phyloP scores from a whole-genome alignment of 192 early-diverging fungal genomes.

The Gaertneriomyces semiglobifer region DNA sequence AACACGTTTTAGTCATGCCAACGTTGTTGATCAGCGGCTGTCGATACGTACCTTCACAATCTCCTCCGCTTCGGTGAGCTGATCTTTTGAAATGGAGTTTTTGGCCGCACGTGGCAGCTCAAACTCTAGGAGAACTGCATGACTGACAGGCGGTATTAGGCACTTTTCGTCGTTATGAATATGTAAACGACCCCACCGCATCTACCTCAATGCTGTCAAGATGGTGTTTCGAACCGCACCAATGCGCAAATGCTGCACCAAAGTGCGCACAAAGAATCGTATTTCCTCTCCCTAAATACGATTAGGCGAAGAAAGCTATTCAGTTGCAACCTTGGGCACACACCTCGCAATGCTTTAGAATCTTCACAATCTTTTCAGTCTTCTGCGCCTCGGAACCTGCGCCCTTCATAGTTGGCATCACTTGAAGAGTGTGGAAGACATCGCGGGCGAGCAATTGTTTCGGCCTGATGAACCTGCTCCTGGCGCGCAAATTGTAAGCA shows the following conservation, averaged over 20 bases:
- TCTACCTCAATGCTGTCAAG: slow-evolving; percentile 21
- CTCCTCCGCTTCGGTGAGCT: slow-evolving; percentile 16
- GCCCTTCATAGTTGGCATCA: slow-evolving; percentile 21
- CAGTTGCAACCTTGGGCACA: background rate
- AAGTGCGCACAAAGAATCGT: slow-evolving; percentile 16
- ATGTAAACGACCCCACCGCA: background rate
- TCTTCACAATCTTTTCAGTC: slow-evolving; percentile 20
- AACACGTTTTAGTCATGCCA: background rate
- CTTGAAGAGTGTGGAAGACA: slow-evolving; percentile 9
- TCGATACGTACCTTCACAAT: slow-evolving; percentile 18
- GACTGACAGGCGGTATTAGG: background rate
- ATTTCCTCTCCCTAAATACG: slow-evolving; percentile 22
- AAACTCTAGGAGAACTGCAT: slow-evolving; percentile 14
- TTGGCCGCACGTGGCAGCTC: background rate
- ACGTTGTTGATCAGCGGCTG: background rate
- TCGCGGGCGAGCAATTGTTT: slow-evolving; percentile 13
- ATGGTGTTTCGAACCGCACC: slow-evolving; percentile 29
- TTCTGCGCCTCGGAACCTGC: slow-evolving; percentile 19
- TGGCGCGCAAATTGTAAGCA: slow-evolving; percentile 7
- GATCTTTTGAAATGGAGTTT: background rate
- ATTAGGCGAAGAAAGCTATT: background rate
- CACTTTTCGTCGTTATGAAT: background rate
- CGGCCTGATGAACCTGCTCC: slow-evolving; percentile 12
- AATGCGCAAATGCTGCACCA: slow-evolving; percentile 25
- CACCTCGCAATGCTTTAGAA: slow-evolving; percentile 26